Conservation (phyloP, 768 basidiomycete species). For the Crepidotus variabilis region DNA sequence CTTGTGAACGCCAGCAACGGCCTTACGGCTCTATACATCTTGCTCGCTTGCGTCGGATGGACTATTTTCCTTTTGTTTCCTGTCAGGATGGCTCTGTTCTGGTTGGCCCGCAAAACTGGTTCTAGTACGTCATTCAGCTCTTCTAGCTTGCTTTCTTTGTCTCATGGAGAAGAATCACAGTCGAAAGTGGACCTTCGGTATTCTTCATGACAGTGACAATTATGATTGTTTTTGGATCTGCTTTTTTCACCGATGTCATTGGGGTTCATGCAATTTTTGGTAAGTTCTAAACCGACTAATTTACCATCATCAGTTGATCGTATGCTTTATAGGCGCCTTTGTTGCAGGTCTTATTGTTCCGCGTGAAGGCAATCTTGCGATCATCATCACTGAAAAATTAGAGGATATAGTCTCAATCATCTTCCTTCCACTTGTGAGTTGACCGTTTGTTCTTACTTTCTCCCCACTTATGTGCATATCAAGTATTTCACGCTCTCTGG, state of each 20-base stretch:
- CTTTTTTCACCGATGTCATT: conserved; percentile 92
- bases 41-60: conserved; percentile 80
- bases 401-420: conserved; percentile 93
- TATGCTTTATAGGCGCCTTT: conserved; percentile 59
- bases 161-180: conserved; percentile 15
- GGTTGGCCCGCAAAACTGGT: conserved; percentile 76
- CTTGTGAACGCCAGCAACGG: conserved; percentile 87
- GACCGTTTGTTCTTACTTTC: background rate
- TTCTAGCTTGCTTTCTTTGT: conserved; percentile 1
- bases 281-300: conserved; percentile 16
- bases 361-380: conserved; percentile 81
- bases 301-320: background rate
- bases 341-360: conserved; percentile 80
- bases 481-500: conserved; percentile 94
- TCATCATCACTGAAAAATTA: conserved; percentile 89
- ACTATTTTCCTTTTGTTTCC: conserved; percentile 71
- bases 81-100: conserved; percentile 55
- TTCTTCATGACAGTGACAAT: conserved; percentile 88
- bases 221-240: conserved; percentile 75
- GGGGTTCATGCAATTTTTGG: conserved; percentile 93
- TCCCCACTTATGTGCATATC: conserved; percentile 2
- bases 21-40: conserved; percentile 79
- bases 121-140: conserved; percentile 42
- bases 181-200: conserved; percentile 79
- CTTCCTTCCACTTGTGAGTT: conserved; percentile 76